Evolutionary conservation across 2,329 filamentous ascomycete species (phyloP), one percentile per base, ranked within the genome.

Genomic region (Venturia asperata): DNA sequence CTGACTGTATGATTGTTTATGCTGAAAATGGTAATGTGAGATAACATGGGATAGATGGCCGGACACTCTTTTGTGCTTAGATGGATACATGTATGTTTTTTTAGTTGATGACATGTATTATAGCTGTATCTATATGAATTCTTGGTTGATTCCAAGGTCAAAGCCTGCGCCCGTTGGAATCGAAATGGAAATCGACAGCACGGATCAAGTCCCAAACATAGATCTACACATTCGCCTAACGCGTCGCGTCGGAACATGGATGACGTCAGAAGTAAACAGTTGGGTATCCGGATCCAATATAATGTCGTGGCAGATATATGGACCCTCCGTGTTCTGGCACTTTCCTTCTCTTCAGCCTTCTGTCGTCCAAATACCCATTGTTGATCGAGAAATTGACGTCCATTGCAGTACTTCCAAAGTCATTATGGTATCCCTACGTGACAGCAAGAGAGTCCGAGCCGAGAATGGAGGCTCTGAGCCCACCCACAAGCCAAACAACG

Each of bases 1-100:
- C 30, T 37, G 52, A 37, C 19, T 37, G 27, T 58, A 58, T 58
- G 52, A 58, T 58, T 34, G 19, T 15, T 52, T n/a, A 58, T 58
- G 52, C 15, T 37, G 30, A n/a, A n/a, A n/a, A 37, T 37, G 52
- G 52, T 34, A 58, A 21, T 58, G 52, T 37, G 19, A 27, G 30
- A 58, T 58, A 37, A 15, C 5, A 7, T 19, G 52, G 30, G 13
- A 30, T 21, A 37, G 30, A 37, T 30, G 21, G 21, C 15, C 24
- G 30, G 15, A 58, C 52, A 58, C 52, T 58, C 52, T 37, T 58
- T 58, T 37, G 30, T 37, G 37, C 13, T 5, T n/a, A 13, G 45
- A 49, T 2, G 47, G 52, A 37, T n/a, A 37, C 4, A 1, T 19
- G 5, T 11, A n/a, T n/a, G 15, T 58, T n/a, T 5, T 17, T 9